Conservation (phyloP, 2,329 filamentous ascomycete species). For the Cordyceps militaris region DNA sequence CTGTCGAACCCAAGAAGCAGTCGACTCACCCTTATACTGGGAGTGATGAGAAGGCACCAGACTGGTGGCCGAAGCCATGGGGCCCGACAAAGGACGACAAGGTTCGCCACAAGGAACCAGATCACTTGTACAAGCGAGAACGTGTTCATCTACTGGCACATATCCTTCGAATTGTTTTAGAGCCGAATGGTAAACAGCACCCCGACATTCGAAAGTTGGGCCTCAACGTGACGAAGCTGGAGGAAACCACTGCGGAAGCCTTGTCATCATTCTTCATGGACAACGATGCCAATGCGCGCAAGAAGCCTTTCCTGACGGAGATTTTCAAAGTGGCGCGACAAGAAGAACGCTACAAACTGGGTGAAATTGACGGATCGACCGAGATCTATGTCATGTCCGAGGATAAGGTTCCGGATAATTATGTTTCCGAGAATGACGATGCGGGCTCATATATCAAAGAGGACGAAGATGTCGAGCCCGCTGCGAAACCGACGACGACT, state of each 20-base stretch:
- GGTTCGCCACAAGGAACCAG: constrained; percentile 64
- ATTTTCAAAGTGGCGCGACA: constrained; percentile 53
- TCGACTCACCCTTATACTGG: constrained; percentile 65
- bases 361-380: constrained; percentile 46
- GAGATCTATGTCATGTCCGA: constrained; percentile 45
- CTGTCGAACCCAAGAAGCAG: constrained; percentile 71
- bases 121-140: constrained; percentile 62
- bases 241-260: constrained; percentile 51
- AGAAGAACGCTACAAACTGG: constrained; percentile 49
- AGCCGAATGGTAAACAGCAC: constrained; percentile 43
- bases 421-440: constrained; percentile 41
- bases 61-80: constrained; percentile 60
- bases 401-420: constrained; percentile 42
- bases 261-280: constrained; percentile 53
- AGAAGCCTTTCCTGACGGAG: constrained; percentile 50
- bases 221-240: constrained; percentile 48
- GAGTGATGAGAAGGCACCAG: constrained; percentile 54
- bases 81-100: constrained; percentile 42
- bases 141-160: constrained; percentile 52
- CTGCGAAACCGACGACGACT: constrained; percentile 30
- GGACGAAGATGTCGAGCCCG: constrained; percentile 32
- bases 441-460: constrained; percentile 33
- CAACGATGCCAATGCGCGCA: constrained; percentile 47
- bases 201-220: constrained; percentile 44
- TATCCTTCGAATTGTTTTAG: constrained; percentile 51